Base-by-base conservation (phyloP, 805 yeast genomes). In the Saccharomyces kudriavzevii region DNA sequence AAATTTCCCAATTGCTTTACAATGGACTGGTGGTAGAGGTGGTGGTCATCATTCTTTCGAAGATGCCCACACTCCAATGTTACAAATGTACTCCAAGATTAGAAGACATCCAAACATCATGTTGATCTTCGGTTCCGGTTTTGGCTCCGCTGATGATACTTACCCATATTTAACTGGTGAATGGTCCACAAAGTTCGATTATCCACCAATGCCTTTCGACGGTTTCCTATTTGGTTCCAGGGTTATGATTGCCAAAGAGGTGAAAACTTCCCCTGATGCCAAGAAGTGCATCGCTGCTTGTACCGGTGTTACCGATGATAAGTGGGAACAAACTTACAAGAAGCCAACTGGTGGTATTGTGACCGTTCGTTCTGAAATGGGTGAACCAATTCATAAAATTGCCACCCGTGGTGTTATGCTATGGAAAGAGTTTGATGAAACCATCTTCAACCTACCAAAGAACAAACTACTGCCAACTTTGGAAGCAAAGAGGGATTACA, bases 21-120 rank as follows among this genome's bases (percentile, higher is more conserved):
- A 94, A 78, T 94, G 99, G 99, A 94, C 99, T 56, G 99, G 98
- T 81, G 99, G 99, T 74, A 91, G 99, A 81, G 99, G 97, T 77
- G 99, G 99, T 81, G 99, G 99, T 69, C 99, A 94, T 73, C 99
- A 94, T 74, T 92, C 98, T 50, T 94, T 84, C 68, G 99, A 94
- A 79, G 99, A 94, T 76, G 90, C 92, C 94, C 99, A 94, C 74
- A 92, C 91, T 69, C 98, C 99, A 62, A 81, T 94, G 61, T 76
- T 94, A 68, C 96, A 89, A 73, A 94, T 94, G 92, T 94, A 94
- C 75, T 77, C 96, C 61, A 86, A 87, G 77, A 87, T 94, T 66
- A 87, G 99, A 81, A 86, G 89, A 75, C 85, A 90, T 66, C 68
- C 88, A 49, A 94, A 94, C 78, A 89, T 94, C 63, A 78, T 91